Evolutionary conservation across 176 grass and related monocot genomes (phyloP), one percentile per base, ranked within the genome.

Genomic region (Oryza punctata): DNA sequence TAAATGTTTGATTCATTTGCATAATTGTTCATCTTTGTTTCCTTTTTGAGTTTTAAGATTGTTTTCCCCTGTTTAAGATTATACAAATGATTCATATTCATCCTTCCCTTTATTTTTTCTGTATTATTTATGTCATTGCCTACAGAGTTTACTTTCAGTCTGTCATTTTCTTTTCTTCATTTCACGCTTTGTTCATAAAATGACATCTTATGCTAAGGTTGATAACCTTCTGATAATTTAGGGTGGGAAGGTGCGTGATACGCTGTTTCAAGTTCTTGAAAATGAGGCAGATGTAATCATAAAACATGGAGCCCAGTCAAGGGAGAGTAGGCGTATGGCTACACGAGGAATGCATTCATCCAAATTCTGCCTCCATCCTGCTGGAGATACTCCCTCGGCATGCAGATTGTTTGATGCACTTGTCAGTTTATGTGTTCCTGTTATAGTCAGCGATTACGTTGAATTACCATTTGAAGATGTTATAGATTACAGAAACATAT

Each of bases 291-390:
- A 94, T 88, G 91, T 97, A 40, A 84, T 91, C 73, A 86, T 97
- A 75, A 97, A 97, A 69, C 94, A 97, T 81, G 94, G 94, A 40
- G 25, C 89, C 24, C 94, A 94, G 78, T 97, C 91, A 9, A 94
- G 94, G 77, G 94, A 85, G 71, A 94, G 89, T 68, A 84, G 94
- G 45, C 87, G 94, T 52, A 82, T 83, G 67, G 94, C 94, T 63
- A 96, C 91, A 69, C 91, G 21, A 61, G 94, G 94, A 69, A 97
- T 97, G 94, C 94, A 93, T 79, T 89, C 90, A 41, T 97, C 94
- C 3, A 93, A 97, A 80, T 97, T 97, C 70, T 97, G 94, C 85
- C 89, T 97, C n/a, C 94, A 97, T 89, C 94, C 94, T 28, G 94
- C 94, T 35, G 94, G 94, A 78, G 94, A 97, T 79, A 97, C 94